Evolutionary conservation across 805 yeast genomes (phyloP), one percentile per base, ranked within the genome.

Genomic region (Pichia paraexigua): DNA sequence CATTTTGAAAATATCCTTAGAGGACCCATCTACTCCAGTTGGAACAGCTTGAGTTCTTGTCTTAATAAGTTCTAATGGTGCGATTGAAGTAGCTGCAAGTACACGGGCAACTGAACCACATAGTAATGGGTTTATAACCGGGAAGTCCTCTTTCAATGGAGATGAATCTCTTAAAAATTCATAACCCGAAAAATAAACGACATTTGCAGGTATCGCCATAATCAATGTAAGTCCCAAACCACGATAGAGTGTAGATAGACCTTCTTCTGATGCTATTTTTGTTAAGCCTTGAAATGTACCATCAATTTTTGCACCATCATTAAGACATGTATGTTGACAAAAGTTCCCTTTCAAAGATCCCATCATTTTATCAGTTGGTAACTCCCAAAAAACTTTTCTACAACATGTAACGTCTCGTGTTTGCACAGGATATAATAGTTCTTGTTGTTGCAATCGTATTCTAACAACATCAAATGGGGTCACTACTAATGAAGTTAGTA

Each of bases 21-120:
- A 73, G 22, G 69, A 60, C 43, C 60, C 72, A 42, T 57, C 57
- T 39, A 65, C 53, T 15, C 55, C 47, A 10, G 52, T 32, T 0
- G 95, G 94, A 28, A 87, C 84, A n/a, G 95, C 85, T 70, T 94
- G 99, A 35, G 92, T 71, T 57, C 98, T 72, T 0, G 99, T 94
- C 63, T 88, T 87, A 42, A 91, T 63, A 37, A 94, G 75, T 66
- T 94, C 99, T 2, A 92, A 63, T 0, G 99, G 99, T 0, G 97
- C 82, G 1, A 94, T 83, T 2, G 79, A 77, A 0, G 96, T 80
- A 0, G 97, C 95, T 0, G 97, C 87, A 54, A 91, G 54, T 0
- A 82, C 73, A 55, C 99, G 73, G 0, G 99, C 96, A 6, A 84
- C 53, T 0, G 91, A 79, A 1, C 99, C 99, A 63, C 97, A 89